Evolutionary conservation across 2,329 filamentous ascomycete genomes (phyloP), one percentile per base, ranked within the genome.

Genomic region (Trichoderma atroviride): DNA sequence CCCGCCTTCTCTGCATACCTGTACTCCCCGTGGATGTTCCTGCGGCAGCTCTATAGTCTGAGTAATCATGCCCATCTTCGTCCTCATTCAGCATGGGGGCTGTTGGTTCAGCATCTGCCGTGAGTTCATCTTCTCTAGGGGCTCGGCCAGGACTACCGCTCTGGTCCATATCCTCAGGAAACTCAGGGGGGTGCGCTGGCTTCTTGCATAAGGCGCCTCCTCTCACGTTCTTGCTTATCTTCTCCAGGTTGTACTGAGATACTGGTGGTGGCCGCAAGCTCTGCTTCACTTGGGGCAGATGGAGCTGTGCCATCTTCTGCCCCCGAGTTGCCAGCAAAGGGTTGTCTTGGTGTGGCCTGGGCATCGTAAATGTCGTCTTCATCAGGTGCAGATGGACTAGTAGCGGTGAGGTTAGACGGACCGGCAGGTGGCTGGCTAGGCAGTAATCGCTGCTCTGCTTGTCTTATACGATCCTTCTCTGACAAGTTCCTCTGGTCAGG

Each of bases 391-490:
- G 80, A 79, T 7, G 86, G 60, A 7, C 37, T 52, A 11, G 64
- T 31, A 9, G 58, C 52, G 24, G 62, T 53, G 3, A 86, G 35
- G 3, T 16, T 33, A 11, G 66, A 35, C 5, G 53, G 43, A 14
- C 31, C 37, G 24, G 37, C 60, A 31, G 60, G 63, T 31, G 91
- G 94, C 74, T 90, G 89, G 75, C 94, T 97, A 2, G 95, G 95
- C 27, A 97, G 80, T 5, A 97, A 82, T 58, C 90, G 87, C 73
- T 91, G 87, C 80, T 97, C 94, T 52, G 93, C 93, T 70, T 88
- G 88, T 58, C 90, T 88, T 70, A 96, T 81, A 60, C 90, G 89
- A 70, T 96, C 91, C 79, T 97, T 97, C 72, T 98, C 96, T 14
- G 91, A 89, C 37, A 94, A 81, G 5, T 82, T 85, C 70, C 87